Evolutionary conservation across 2,329 filamentous ascomycete species (phyloP).

Genomic region (Arthrobotrys conoides): DNA sequence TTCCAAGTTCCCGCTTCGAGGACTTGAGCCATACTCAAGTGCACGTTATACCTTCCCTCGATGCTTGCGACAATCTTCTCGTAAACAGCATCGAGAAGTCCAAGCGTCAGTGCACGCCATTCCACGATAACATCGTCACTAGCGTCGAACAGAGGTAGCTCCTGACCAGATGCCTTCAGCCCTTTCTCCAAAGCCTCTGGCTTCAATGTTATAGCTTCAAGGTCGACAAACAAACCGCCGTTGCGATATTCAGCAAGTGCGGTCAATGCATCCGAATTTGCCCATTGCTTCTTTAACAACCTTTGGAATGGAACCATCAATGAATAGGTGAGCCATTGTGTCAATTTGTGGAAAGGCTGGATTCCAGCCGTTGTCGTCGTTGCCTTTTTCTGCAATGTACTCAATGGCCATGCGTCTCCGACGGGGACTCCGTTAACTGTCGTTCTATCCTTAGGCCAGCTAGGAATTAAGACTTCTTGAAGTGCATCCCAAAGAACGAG

Average conservation of each 20-base stretch:
- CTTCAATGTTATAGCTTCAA: constrained; percentile 84
- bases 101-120: constrained; percentile 82
- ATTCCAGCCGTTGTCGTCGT: constrained; percentile 65
- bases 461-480: constrained; percentile 85
- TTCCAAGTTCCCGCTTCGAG: constrained; percentile 98
- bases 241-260: constrained; percentile 94
- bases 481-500: constrained; percentile 91
- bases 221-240: constrained; percentile 87
- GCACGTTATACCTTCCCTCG: constrained; percentile 73
- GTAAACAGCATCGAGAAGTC: constrained; percentile 80
- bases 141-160: constrained; percentile 79
- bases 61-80: constrained; percentile 75
- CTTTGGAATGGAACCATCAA: constrained; percentile 92
- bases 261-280: constrained; percentile 84
- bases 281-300: constrained; percentile 83
- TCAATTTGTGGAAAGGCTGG: constrained; percentile 89
- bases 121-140: constrained; percentile 85
- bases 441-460: constrained; percentile 91
- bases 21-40: constrained; percentile 85
- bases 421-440: constrained; percentile 87
- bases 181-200: constrained; percentile 78
- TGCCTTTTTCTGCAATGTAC: constrained; percentile 76
- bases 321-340: constrained; percentile 94
- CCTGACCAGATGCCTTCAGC: constrained; percentile 77
- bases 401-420: constrained; percentile 96